Conservation (phyloP, 352 stramenopile species). For the Phytophthora pluvialis region DNA sequence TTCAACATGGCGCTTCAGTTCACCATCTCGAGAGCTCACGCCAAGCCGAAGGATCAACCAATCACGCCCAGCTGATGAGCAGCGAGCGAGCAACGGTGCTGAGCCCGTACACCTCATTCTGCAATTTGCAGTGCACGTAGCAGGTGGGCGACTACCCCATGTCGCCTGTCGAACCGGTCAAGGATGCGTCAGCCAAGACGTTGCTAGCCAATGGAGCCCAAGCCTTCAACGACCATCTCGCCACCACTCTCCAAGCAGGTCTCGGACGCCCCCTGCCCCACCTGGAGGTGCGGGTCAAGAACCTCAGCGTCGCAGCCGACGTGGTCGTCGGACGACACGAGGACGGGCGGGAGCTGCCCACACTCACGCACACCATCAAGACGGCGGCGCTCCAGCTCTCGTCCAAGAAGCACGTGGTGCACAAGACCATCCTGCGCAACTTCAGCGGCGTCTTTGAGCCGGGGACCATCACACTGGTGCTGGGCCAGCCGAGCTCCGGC, state of each 20-base stretch:
- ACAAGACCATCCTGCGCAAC: slow-evolving; percentile 42
- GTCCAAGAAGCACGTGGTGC: slow-evolving; percentile 38
- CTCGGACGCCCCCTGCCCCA: slow-evolving; percentile 37
- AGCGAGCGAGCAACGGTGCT: no score
- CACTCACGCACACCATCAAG: slow-evolving; percentile 39
- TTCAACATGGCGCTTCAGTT: no score
- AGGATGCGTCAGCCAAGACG: no score
- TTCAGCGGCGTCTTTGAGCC: slow-evolving; percentile 34
- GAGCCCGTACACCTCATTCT: no score
- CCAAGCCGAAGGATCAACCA: no score
- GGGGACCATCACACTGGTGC: slow-evolving; percentile 31
- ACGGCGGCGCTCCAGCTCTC: slow-evolving; percentile 28
- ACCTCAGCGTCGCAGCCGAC: slow-evolving; percentile 38
- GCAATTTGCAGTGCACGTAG: no score
- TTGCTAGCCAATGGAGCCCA: slow-evolving; percentile 35
- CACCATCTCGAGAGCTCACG: no score
- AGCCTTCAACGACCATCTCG: slow-evolving; percentile 38
- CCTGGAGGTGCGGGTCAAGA: slow-evolving; percentile 41
- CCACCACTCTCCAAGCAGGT: slow-evolving; percentile 34
- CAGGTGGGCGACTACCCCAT: no score
- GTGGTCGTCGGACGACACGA: slow-evolving; percentile 28
- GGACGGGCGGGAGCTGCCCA: slow-evolving; percentile 44
- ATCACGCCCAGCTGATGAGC: no score
- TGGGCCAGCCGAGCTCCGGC: slow-evolving; percentile 30
- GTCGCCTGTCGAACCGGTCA: no score